phyloP scores from a whole-genome alignment of 2,329 filamentous ascomycete genomes.

The Pyrenophora teres region DNA sequence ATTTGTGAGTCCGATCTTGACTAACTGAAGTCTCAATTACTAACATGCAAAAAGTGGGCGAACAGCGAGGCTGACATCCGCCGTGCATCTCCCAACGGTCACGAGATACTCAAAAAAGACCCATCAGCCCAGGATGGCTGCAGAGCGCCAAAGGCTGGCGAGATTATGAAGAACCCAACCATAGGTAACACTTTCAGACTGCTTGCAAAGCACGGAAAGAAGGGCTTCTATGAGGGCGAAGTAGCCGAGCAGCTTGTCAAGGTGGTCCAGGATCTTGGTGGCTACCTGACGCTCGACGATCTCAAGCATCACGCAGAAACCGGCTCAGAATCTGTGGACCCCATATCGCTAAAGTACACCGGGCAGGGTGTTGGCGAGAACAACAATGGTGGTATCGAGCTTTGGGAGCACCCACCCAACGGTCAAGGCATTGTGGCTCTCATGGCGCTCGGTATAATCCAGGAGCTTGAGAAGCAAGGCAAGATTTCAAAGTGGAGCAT shows the following conservation, averaged over 20 bases:
- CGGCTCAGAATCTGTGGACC: slow-evolving; percentile 78
- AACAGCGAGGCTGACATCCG: slow-evolving; percentile 66
- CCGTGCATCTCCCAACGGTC: slow-evolving; percentile 79
- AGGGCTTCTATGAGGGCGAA: slow-evolving; percentile 86
- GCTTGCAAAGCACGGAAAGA: slow-evolving; percentile 79
- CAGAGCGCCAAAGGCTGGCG: slow-evolving; percentile 76
- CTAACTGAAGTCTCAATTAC: not conserved
- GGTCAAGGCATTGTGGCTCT: slow-evolving; percentile 94
- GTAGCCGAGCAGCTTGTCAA: slow-evolving; percentile 82
- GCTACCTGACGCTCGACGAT: slow-evolving; percentile 78
- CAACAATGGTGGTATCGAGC: slow-evolving; percentile 66
- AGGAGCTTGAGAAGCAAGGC: slow-evolving; percentile 77
- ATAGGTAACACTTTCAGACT: slow-evolving; percentile 81
- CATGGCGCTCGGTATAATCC: slow-evolving; percentile 90
- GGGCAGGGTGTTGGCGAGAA: slow-evolving; percentile 64
- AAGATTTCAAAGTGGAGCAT: slow-evolving; percentile 73
- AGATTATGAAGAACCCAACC: slow-evolving; percentile 85
- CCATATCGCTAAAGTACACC: slow-evolving; percentile 80
- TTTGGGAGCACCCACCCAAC: slow-evolving; percentile 98
- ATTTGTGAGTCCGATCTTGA: slow-evolving; percentile 60
- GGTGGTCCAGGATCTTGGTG: slow-evolving; percentile 75
- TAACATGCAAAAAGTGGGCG: slow-evolving; percentile 66
- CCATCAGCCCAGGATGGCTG: slow-evolving; percentile 68
- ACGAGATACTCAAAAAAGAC: slow-evolving; percentile 85
- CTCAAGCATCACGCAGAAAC: slow-evolving; percentile 73